A percentile compares a stretch with the other conserved stretches of the same genome.
Conservation (phyloP, 2,329 filamentous ascomycete genomes). For the Penicillium hesseltinei region DNA sequence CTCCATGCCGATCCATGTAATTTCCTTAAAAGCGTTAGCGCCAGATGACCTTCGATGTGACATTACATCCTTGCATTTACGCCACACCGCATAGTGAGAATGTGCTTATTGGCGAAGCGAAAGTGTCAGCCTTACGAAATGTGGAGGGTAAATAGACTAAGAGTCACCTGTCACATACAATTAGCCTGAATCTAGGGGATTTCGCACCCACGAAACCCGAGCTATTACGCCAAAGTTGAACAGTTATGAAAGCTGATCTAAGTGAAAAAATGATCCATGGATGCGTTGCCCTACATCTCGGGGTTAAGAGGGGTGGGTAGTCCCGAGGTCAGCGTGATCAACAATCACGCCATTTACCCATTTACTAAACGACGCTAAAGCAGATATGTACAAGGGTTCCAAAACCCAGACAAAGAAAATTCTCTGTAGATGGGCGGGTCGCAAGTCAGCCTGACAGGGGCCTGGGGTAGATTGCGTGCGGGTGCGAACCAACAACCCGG, state of each 20-base stretch:
- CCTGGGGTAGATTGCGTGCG: not conserved
- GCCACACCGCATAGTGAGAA: constrained; percentile 12
- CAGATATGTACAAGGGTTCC: not conserved
- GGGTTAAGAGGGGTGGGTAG: not conserved
- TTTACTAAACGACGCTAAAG: not conserved
- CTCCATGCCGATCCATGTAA: constrained; percentile 5
- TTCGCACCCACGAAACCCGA: not conserved
- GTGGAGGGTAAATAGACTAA: too few species aligned
- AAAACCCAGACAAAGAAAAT: not conserved
- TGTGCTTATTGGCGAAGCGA: constrained; percentile 13
- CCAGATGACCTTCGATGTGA: constrained; percentile 18
- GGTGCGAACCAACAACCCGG: not conserved
- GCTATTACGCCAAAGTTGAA: not conserved
- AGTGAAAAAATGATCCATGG: too few species aligned
- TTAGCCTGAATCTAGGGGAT: not conserved
- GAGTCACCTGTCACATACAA: not conserved
- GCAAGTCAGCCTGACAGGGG: not conserved
- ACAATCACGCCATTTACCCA: not conserved
- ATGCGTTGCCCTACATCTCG: not conserved
- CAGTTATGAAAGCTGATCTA: not conserved
- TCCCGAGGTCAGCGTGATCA: not conserved
- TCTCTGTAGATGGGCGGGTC: not conserved
- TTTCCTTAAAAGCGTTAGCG: constrained; percentile 14
- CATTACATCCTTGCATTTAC: constrained; percentile 10
- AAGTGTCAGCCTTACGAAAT: not conserved